These are phyloP conservation scores for Lepidium aucheri DNA, from an alignment of 345 rosid genomes.

Conservation along the genomic window DNA sequence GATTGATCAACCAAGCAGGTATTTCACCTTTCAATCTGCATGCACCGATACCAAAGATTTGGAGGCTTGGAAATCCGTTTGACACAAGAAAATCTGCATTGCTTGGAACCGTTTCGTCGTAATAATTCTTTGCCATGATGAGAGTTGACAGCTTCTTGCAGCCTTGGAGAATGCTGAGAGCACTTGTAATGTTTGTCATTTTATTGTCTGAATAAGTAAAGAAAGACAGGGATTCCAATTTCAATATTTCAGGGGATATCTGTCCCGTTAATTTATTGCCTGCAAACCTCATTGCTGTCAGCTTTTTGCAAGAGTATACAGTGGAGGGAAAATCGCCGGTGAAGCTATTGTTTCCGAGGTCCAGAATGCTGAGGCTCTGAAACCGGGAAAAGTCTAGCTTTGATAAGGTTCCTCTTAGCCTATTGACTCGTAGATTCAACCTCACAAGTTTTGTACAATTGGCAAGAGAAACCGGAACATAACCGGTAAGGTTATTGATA, in stretches of 20 bases:
- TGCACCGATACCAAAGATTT: constrained; percentile 62
- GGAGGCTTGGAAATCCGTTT: constrained; percentile 56
- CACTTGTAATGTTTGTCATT: constrained; percentile 60
- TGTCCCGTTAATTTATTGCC: constrained; percentile 61
- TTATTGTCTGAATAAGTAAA: constrained; percentile 66
- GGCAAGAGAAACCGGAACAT: constrained; percentile 55
- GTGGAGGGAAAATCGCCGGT: constrained; percentile 58
- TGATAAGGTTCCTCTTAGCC: constrained; percentile 50
- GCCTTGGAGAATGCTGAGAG: constrained; percentile 49
- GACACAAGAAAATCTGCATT: constrained; percentile 29
- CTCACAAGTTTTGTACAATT: constrained; percentile 46
- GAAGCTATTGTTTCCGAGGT: constrained; percentile 84
- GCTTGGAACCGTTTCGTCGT: constrained; percentile 46
- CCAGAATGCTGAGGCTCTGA: constrained; percentile 51
- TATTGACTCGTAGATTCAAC: constrained; percentile 64
- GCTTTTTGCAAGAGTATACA: constrained; percentile 66
- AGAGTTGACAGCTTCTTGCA: constrained; percentile 69
- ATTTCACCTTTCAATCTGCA: constrained; percentile 57
- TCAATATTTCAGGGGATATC: constrained; percentile 44
- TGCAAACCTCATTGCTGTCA: constrained; percentile 75
- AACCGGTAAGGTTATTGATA: constrained; percentile 59
- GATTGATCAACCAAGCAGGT: constrained; percentile 66
- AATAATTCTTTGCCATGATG: constrained; percentile 54
- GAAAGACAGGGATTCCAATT: constrained; percentile 59
- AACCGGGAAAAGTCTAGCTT: constrained; percentile 55